Evolutionary conservation across 148 eudicot genomes (phyloP).

Genomic region (Silene uniflora): DNA sequence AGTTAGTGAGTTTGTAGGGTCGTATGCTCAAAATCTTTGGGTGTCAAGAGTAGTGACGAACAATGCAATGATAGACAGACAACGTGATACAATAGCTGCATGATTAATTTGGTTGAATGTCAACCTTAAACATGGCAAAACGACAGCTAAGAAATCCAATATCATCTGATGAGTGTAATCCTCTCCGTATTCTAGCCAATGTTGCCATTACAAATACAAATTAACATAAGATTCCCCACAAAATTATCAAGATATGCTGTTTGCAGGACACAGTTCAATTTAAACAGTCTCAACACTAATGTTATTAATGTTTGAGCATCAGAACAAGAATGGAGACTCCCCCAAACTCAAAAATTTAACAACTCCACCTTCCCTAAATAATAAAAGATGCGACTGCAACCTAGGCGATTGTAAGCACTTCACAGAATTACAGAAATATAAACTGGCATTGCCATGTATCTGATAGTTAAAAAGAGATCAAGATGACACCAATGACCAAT

Average conservation of each 20-base stretch:
- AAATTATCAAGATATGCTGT: neutral
- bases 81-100: too few relatives aligned
- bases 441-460: neutral
- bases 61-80: too few relatives aligned
- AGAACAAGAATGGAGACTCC: neutral
- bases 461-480: neutral
- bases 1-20: too few relatives aligned
- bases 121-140: neutral
- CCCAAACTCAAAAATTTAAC: neutral
- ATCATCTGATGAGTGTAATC: neutral
- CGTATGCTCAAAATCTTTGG: too few relatives aligned
- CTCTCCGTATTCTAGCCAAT: too few relatives aligned
- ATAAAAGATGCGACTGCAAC: neutral
- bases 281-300: too few relatives aligned
- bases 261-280: neutral
- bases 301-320: neutral
- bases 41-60: too few relatives aligned
- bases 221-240: neutral
- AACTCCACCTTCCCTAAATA: neutral
- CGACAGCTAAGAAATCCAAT: neutral
- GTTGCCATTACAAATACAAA: neutral
- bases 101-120: neutral
- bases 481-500: neutral
- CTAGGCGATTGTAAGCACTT: neutral
- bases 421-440: neutral